phyloP scores from a whole-genome alignment of 2,329 filamentous ascomycete species.

The Trichoderma endophyticum region DNA sequence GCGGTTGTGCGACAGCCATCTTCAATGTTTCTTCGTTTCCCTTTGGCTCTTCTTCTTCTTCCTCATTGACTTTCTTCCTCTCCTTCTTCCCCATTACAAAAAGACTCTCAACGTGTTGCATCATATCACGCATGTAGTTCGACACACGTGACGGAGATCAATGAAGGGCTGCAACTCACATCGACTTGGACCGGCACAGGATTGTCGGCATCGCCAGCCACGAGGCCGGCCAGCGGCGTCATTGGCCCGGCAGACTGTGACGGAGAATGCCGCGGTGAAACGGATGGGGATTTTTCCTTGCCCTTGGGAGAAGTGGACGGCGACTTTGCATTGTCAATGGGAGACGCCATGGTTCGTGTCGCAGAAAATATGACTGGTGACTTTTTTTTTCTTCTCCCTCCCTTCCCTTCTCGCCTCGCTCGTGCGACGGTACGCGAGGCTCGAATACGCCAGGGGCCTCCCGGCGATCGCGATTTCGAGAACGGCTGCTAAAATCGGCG shows the following conservation, averaged over 20 bases:
- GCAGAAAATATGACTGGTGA: neutral
- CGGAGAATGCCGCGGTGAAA: neutral
- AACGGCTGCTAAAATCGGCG: neutral
- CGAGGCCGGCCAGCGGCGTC: neutral
- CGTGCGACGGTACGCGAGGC: neutral
- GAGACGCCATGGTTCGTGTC: slow-evolving; percentile 4
- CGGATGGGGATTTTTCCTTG: neutral
- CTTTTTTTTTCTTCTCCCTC: neutral
- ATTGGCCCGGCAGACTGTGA: neutral
- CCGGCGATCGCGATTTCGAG: neutral
- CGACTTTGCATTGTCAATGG: neutral
- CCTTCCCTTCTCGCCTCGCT: neutral
- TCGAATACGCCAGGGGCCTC: neutral
- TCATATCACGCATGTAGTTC: neutral
- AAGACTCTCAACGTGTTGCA: neutral
- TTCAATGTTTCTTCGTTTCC: neutral
- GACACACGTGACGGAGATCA: neutral
- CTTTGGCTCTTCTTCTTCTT: neutral
- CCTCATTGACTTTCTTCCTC: neutral
- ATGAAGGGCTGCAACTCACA: slow-evolving; percentile 17
- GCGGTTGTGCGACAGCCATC: neutral
- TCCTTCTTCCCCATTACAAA: neutral
- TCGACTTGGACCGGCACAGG: slow-evolving; percentile 28
- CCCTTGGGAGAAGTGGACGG: neutral
- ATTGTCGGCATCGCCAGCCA: slow-evolving; percentile 18